Evolutionary conservation across 2,329 filamentous ascomycete genomes (phyloP).

Genomic region (Corinectria fuckeliana): DNA sequence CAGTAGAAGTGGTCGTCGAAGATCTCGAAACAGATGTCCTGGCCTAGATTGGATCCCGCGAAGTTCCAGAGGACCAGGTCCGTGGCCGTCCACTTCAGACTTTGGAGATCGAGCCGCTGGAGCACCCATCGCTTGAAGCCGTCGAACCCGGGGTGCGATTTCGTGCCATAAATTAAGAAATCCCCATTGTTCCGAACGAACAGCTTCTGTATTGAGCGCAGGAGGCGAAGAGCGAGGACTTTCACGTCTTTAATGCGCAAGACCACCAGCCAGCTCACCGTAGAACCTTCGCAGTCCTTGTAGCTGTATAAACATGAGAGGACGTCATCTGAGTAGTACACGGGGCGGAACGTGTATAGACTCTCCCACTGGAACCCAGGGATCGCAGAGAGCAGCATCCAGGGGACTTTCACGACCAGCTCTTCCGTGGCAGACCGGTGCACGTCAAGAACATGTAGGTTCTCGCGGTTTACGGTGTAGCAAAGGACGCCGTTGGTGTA

Average conservation of each 20-base stretch:
- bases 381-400: constrained; percentile 46
- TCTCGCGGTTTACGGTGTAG: constrained; percentile 57
- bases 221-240: constrained; percentile 49
- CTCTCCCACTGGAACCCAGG: constrained; percentile 42
- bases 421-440: constrained; percentile 57
- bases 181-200: constrained; percentile 70
- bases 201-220: constrained; percentile 60
- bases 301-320: constrained; percentile 62
- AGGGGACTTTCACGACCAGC: constrained; percentile 60
- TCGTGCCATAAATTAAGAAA: constrained; percentile 71
- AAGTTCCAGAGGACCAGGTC: constrained; percentile 63
- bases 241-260: constrained; percentile 48
- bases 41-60: constrained; percentile 69
- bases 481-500: constrained; percentile 71
- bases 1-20: constrained; percentile 71
- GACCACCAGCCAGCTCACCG: constrained; percentile 60
- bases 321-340: constrained; percentile 64
- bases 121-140: constrained; percentile 70
- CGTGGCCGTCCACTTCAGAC: constrained; percentile 47
- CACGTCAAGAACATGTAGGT: constrained; percentile 66
- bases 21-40: constrained; percentile 75
- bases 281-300: constrained; percentile 40
- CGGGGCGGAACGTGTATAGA: constrained; percentile 57
- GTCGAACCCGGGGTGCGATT: constrained; percentile 59
- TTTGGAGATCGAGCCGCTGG: constrained; percentile 56